Conservation (phyloP, 192 early-diverging fungal genomes). For the Bifiguratus adelaidae region DNA sequence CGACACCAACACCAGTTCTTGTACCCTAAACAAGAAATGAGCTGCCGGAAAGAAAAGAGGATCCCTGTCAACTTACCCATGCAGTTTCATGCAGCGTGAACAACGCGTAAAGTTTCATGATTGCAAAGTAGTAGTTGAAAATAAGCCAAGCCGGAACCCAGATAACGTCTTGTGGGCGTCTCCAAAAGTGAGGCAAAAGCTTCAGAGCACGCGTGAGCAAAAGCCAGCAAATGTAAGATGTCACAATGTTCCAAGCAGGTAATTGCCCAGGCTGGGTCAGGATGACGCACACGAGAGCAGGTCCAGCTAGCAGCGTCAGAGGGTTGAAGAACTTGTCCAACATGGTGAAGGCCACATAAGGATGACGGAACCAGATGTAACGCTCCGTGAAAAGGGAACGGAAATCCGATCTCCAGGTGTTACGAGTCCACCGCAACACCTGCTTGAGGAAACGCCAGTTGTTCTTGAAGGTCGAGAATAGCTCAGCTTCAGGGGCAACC, state of each 20-base stretch:
- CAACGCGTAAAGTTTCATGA: slow-evolving; percentile 42
- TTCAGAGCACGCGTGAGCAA: slow-evolving; percentile 42
- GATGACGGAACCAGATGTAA: slow-evolving; percentile 38
- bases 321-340: slow-evolving; percentile 52
- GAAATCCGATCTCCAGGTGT: slow-evolving; percentile 49
- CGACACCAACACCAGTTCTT: slow-evolving; percentile 13
- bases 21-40: no score
- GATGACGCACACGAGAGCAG: slow-evolving; percentile 34
- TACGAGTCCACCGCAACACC: slow-evolving; percentile 48
- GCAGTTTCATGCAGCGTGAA: slow-evolving; percentile 47
- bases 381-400: slow-evolving; percentile 39
- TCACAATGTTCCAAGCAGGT: slow-evolving; percentile 30
- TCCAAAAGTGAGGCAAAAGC: slow-evolving; percentile 40
- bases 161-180: slow-evolving; percentile 38
- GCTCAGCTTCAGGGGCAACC: slow-evolving; percentile 42
- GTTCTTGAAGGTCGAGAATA: slow-evolving; percentile 49
- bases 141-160: slow-evolving; percentile 38
- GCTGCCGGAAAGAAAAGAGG: no score
- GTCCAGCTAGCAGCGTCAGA: slow-evolving; percentile 40
- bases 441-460: slow-evolving; percentile 54
- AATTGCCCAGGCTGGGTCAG: slow-evolving; percentile 1
- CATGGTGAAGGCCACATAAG: slow-evolving; percentile 51
- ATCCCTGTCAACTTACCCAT: slow-evolving; percentile 45
- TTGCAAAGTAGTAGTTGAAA: slow-evolving; percentile 48
- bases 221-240: slow-evolving; percentile 40